phyloP scores from a whole-genome alignment of 805 yeast species.

The Metschnikowia cerradonensis region DNA sequence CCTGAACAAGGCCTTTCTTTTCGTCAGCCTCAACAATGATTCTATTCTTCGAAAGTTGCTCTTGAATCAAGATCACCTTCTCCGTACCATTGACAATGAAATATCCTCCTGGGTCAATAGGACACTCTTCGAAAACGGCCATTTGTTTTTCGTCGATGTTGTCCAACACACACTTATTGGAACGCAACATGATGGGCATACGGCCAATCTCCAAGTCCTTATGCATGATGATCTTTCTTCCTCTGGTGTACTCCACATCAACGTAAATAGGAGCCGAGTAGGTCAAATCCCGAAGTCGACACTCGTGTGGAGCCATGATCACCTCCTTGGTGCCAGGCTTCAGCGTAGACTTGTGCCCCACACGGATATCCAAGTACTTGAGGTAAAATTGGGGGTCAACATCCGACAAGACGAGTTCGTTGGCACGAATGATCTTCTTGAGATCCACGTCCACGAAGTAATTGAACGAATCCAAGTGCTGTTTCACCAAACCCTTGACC shows the following conservation, averaged over 20 bases:
- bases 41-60: constrained; percentile 93
- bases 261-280: constrained; percentile 94
- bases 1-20: constrained; percentile 90
- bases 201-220: constrained; percentile 91
- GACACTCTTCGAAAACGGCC: constrained; percentile 92
- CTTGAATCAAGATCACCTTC: constrained; percentile 93
- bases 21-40: constrained; percentile 97
- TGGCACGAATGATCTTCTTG: constrained; percentile 88
- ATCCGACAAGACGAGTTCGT: constrained; percentile 82
- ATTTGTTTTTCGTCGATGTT: constrained; percentile 75
- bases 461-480: constrained; percentile 96
- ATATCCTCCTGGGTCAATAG: constrained; percentile 98
- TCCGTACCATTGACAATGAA: constrained; percentile 98
- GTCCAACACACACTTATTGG: constrained; percentile 83
- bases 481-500: constrained; percentile 94
- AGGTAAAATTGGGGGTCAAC: constrained; percentile 96
- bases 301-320: constrained; percentile 85
- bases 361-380: constrained; percentile 88
- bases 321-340: constrained; percentile 51
- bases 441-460: constrained; percentile 92
- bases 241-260: constrained; percentile 96
- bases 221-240: constrained; percentile 85
- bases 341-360: constrained; percentile 72
- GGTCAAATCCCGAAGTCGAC: constrained; percentile 89
- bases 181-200: constrained; percentile 97